Percentiles rank a stretch among this genome's conserved stretches.
These are phyloP conservation scores for Porogramme epimiltina DNA, from an alignment of 1,284 basidiomycete genomes.

Conservation along the genomic window DNA sequence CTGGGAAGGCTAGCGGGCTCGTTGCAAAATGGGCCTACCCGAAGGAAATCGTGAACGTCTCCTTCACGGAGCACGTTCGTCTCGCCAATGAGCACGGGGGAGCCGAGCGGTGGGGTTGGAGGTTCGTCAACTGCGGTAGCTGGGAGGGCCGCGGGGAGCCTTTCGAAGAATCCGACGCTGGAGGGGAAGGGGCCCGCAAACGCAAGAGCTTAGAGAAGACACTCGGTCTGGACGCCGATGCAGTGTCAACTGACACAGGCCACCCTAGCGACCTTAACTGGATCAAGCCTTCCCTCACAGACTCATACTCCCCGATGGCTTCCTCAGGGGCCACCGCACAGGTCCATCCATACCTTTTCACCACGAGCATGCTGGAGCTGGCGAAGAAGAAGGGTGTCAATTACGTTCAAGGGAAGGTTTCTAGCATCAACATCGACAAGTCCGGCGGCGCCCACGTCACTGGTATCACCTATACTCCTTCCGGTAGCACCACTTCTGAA, in stretches of 20 bases:
- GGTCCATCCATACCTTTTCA: slow-evolving; percentile 82
- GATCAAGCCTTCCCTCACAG: slow-evolving; percentile 61
- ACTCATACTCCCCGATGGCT: slow-evolving; percentile 66
- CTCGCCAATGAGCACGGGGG: slow-evolving; percentile 80
- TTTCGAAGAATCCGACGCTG: slow-evolving; percentile 25
- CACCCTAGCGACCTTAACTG: slow-evolving; percentile 65
- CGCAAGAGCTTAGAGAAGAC: slow-evolving; percentile 59
- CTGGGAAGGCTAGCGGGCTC: slow-evolving; percentile 92
- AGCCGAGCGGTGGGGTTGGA: slow-evolving; percentile 81
- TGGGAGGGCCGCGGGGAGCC: slow-evolving; percentile 64
- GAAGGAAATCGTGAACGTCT: slow-evolving; percentile 75
- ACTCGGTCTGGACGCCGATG: slow-evolving; percentile 40
- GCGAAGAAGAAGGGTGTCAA: slow-evolving; percentile 57
- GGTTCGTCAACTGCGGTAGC: slow-evolving; percentile 62
- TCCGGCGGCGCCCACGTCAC: slow-evolving; percentile 41
- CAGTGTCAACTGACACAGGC: slow-evolving; percentile 35
- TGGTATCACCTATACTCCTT: slow-evolving; percentile 49
- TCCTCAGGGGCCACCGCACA: slow-evolving; percentile 67
- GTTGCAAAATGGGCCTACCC: slow-evolving; percentile 81
- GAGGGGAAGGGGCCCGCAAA: slow-evolving; percentile 38
- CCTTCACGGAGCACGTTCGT: slow-evolving; percentile 78
- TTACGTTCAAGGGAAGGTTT: slow-evolving; percentile 47
- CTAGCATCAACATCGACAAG: slow-evolving; percentile 38
- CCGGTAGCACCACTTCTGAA: slow-evolving; percentile 32
- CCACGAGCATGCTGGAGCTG: slow-evolving; percentile 73